These are phyloP conservation scores for Arthrobotrys megalospora DNA, from an alignment of 2,329 filamentous ascomycete species.

Conservation along the genomic window DNA sequence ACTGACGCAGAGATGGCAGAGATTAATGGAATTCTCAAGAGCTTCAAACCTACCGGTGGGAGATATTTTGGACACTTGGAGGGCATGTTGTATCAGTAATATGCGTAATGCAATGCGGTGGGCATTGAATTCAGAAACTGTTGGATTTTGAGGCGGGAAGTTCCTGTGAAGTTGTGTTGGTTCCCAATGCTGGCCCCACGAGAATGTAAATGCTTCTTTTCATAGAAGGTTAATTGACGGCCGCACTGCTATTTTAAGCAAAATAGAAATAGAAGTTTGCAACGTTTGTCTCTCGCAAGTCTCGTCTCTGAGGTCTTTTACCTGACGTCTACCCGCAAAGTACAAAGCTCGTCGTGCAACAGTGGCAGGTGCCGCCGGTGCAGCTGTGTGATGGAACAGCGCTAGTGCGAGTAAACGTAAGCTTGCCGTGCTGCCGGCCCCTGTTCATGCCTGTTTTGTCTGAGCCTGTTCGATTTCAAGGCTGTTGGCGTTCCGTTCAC, in stretches of 20 bases:
- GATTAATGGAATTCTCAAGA: slow-evolving; percentile 71
- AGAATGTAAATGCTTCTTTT: no score
- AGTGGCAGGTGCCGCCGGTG: slow-evolving; percentile 10
- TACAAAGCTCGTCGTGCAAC: background rate
- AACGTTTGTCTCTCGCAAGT: background rate
- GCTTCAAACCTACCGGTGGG: slow-evolving; percentile 66
- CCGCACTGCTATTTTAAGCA: slow-evolving; percentile 12
- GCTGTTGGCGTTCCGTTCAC: no score
- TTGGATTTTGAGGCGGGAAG: background rate
- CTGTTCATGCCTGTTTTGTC: slow-evolving; percentile 8
- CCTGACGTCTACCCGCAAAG: slow-evolving; percentile 5
- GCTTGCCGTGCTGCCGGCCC: slow-evolving; percentile 28
- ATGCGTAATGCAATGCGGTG: background rate
- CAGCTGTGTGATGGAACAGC: slow-evolving; percentile 17
- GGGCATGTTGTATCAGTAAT: slow-evolving; percentile 29
- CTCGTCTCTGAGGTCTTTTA: background rate
- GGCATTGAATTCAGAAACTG: background rate
- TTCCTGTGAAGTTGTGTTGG: slow-evolving; percentile 16
- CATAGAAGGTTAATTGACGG: background rate
- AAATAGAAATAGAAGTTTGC: background rate
- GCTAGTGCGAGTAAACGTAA: slow-evolving; percentile 12
- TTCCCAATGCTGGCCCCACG: no score
- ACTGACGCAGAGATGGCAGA: slow-evolving; percentile 71
- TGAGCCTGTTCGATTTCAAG: background rate
- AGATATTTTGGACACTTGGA: slow-evolving; percentile 34